A percentile compares a stretch with the other conserved stretches of the same genome.
phyloP scores from a whole-genome alignment of 495 filamentous ascomycete genomes.

The Durotheca rogersii region DNA sequence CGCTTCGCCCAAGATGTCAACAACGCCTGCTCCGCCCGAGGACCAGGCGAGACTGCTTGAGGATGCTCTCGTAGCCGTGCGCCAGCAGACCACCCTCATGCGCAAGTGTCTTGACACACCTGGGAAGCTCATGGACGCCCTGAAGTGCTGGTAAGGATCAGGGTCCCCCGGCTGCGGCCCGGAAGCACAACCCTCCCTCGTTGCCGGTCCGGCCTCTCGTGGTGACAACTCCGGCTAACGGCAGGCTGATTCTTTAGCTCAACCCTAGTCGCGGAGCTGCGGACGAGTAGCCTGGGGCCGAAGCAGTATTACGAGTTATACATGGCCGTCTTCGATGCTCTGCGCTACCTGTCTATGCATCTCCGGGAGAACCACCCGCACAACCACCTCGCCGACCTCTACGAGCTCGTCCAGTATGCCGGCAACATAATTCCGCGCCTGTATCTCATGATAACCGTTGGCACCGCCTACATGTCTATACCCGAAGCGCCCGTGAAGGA shows the following conservation, averaged over 20 bases:
- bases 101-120: conserved; percentile 96
- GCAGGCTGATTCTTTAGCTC: conserved; percentile 59
- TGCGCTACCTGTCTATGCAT: conserved; percentile 95
- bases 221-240: conserved; percentile 24
- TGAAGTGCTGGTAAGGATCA: conserved; percentile 88
- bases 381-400: conserved; percentile 96
- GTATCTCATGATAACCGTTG: conserved; percentile 98
- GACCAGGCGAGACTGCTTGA: conserved; percentile 94
- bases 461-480: conserved; percentile 98
- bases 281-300: conserved; percentile 90
- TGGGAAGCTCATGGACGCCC: conserved; percentile 98
- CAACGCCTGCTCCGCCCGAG: conserved; percentile 69
- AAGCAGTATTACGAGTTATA: conserved; percentile 99
- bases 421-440: conserved; percentile 96
- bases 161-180: not conserved
- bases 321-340: conserved; percentile 97
- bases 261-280: conserved; percentile 93
- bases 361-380: conserved; percentile 95
- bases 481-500: conserved; percentile 98
- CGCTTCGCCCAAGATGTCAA: conserved; percentile 47
- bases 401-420: conserved; percentile 98
- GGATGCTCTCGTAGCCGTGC: conserved; percentile 92
- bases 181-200: not conserved
- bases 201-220: not conserved
- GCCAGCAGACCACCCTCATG: conserved; percentile 95